phyloP scores from a whole-genome alignment of 1,284 basidiomycete species.

The Mycena citricolor region DNA sequence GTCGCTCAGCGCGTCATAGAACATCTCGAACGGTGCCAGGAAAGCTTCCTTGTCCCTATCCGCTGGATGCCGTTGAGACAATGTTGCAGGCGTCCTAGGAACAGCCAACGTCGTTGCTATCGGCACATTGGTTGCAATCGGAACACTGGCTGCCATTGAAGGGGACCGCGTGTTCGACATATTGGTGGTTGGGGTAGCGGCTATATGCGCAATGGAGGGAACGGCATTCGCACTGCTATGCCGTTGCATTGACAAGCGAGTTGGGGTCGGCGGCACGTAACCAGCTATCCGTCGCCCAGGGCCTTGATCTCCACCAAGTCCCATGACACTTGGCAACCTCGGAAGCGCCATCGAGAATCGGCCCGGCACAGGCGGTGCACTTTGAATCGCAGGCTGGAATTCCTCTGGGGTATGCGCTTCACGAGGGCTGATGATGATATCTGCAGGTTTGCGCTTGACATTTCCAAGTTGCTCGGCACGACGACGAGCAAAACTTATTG shows the following conservation, averaged over 20 bases:
- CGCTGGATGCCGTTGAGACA: conserved; percentile 58
- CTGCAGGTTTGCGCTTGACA: conserved; percentile 74
- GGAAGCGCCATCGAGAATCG: conserved; percentile 63
- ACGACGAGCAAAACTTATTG: conserved; percentile 73
- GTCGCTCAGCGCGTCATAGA: conserved; percentile 77
- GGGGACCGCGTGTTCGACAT: conserved; percentile 23
- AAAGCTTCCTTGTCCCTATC: conserved; percentile 72
- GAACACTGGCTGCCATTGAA: too few species aligned
- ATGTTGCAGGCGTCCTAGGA: conserved; percentile 58
- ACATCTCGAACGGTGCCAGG: conserved; percentile 72
- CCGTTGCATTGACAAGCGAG: conserved; percentile 55
- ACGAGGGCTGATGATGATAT: conserved; percentile 71
- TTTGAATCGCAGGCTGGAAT: conserved; percentile 66
- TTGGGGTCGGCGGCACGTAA: conserved; percentile 72
- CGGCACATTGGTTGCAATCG: conserved; percentile 57
- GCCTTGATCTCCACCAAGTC: conserved; percentile 31
- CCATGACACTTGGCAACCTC: conserved; percentile 56
- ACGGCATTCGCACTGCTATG: conserved; percentile 28
- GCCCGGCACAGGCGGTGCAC: conserved; percentile 62
- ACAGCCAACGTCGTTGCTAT: conserved; percentile 61
- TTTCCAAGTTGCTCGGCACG: conserved; percentile 60
- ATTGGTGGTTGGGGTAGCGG: conserved; percentile 15
- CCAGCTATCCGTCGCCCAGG: conserved; percentile 45
- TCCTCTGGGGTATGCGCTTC: conserved; percentile 53
- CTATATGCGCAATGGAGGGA: conserved; percentile 24